Conservation (phyloP, 106 monocot genomes). For the Apostasia ramifera region DNA sequence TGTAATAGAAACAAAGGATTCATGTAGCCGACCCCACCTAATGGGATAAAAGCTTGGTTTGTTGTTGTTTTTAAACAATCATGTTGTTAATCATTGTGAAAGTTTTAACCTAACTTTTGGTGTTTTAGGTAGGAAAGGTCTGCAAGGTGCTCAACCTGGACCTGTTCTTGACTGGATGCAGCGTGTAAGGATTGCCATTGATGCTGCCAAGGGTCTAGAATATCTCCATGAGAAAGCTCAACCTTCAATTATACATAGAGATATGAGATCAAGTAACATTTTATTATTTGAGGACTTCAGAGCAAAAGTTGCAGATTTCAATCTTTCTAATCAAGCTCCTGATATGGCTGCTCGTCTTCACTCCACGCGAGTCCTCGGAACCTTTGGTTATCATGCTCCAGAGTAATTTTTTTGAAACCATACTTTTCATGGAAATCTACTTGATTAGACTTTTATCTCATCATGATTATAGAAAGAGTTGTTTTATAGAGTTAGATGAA, state of each 20-base stretch:
- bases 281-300: slow-evolving; percentile 49
- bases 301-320: slow-evolving; percentile 55
- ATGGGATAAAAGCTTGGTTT: too few relatives aligned
- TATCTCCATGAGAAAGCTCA: slow-evolving; percentile 62
- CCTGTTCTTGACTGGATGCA: slow-evolving; percentile 58
- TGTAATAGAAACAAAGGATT: too few relatives aligned
- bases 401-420: slow-evolving; percentile 16
- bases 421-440: neutral
- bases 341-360: slow-evolving; percentile 65
- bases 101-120: neutral
- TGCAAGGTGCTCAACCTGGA: slow-evolving; percentile 52
- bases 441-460: neutral
- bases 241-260: slow-evolving; percentile 44
- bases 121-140: slow-evolving; percentile 49
- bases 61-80: too few relatives aligned
- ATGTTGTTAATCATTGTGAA: too few relatives aligned
- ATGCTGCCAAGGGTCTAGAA: slow-evolving; percentile 55
- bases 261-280: slow-evolving; percentile 62
- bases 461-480: too few relatives aligned
- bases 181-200: slow-evolving; percentile 47
- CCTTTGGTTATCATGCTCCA: slow-evolving; percentile 64
- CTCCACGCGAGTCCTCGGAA: slow-evolving; percentile 61
- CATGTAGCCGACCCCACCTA: too few relatives aligned
- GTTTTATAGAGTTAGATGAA: too few relatives aligned
- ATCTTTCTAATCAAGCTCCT: slow-evolving; percentile 58